A percentile compares a stretch with the other conserved stretches of the same genome.
Evolutionary conservation across 2,329 filamentous ascomycete genomes (phyloP).

Genomic region (Xylariaceae sp.): DNA sequence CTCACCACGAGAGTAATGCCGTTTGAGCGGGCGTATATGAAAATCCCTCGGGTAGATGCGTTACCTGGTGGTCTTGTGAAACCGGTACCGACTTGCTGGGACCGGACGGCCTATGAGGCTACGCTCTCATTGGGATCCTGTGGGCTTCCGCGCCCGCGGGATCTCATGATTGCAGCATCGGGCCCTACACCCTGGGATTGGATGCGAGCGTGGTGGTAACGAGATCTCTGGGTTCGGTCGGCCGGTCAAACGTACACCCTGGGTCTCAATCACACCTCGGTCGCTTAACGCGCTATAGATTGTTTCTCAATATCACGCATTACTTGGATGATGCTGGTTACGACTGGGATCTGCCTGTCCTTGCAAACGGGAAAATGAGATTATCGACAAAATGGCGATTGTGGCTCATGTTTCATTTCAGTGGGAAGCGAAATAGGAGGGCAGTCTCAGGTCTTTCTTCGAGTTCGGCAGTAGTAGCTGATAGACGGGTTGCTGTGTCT

Average conservation of each 20-base stretch:
- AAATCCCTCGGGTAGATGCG: conserved; percentile 18
- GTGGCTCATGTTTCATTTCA: conserved; percentile 4
- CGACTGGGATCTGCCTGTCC: too few relatives aligned
- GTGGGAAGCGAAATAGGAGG: too few relatives aligned
- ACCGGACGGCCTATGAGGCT: conserved; percentile 19
- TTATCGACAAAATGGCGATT: not conserved
- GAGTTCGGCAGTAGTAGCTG: conserved; percentile 8
- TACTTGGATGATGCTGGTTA: too few relatives aligned
- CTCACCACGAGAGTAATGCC: too few relatives aligned
- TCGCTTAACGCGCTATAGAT: too few relatives aligned
- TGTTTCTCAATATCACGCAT: too few relatives aligned
- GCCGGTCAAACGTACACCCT: not conserved
- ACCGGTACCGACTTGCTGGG: conserved; percentile 27
- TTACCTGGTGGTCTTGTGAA: conserved; percentile 24
- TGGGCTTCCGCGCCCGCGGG: conserved; percentile 20
- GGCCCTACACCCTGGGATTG: too few relatives aligned
- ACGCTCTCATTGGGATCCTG: conserved; percentile 15
- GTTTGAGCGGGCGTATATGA: too few relatives aligned
- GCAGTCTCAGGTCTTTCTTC: conserved; percentile 3
- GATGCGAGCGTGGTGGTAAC: conserved; percentile 3
- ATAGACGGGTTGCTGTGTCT: conserved; percentile 26
- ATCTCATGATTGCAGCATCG: conserved; percentile 28
- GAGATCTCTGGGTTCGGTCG: not conserved
- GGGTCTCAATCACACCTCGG: too few relatives aligned
- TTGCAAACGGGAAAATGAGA: too few relatives aligned